phyloP scores from a whole-genome alignment of 2,329 filamentous ascomycete species.

The Verticillium longisporum region DNA sequence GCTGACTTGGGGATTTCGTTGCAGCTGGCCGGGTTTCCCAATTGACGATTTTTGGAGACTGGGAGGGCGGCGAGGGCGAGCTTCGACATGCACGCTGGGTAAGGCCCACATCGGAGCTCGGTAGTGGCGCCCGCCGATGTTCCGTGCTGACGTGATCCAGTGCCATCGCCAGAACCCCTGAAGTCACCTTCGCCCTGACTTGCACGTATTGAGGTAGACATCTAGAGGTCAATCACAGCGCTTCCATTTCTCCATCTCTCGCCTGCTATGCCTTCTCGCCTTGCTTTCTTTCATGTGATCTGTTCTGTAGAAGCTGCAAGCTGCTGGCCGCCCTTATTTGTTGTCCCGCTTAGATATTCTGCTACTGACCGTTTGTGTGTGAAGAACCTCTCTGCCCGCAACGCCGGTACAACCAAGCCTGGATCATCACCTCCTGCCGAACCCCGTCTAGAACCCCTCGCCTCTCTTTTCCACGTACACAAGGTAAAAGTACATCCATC shows the following conservation, averaged over 20 bases:
- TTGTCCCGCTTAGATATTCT: no score
- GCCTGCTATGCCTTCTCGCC: no score
- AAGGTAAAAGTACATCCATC: not conserved
- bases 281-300: no score
- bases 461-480: not conserved
- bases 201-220: not conserved
- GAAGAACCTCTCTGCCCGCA: no score
- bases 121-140: not conserved
- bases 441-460: not conserved
- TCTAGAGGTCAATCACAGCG: not conserved
- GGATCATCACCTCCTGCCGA: no score
- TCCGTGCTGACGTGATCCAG: not conserved
- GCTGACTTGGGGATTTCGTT: not conserved
- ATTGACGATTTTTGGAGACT: not conserved
- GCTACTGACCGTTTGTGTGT: no score
- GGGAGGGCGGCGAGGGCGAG: not conserved
- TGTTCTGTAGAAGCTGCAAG: no score
- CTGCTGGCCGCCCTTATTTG: no score
- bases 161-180: not conserved
- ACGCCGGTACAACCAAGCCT: no score
- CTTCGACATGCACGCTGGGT: not conserved
- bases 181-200: not conserved
- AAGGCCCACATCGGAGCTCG: not conserved
- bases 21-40: not conserved
- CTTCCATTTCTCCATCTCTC: no score